Base-by-base conservation (phyloP, 2,329 filamentous ascomycete genomes). In the Diaporthe sp. region DNA sequence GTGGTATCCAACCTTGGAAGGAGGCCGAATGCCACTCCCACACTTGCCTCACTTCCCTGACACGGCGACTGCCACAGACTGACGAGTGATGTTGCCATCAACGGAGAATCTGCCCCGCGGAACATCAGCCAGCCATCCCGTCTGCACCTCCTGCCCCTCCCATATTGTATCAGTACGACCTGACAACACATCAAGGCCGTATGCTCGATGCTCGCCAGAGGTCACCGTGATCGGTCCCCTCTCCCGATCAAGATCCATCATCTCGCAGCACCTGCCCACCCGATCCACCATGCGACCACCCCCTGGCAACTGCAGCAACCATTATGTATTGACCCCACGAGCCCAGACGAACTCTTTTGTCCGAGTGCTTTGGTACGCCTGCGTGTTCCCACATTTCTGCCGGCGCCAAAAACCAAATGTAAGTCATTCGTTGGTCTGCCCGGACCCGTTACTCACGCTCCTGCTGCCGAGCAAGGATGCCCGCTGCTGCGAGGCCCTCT, bases 191-290 rank as follows among this genome's bases (percentile, higher is more conserved):
- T 54, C 47, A 38, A 3, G 54, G n/a, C n/a, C n/a, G n/a, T n/a
- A n/a, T n/a, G n/a, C n/a, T n/a, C n/a, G n/a, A 52, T 40, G 64
- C 45, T 54, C 8, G 30, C 10, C 64, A 35, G 8, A 68, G 33
- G 33, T 28, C 64, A 68, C 30, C 64, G 47, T 68, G 64, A 68
- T 54, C 64, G 64, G 64, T 54, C 47, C 64, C 45, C 47, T 68
- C 64, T 54, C 64, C 64, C 64, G 64, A 68, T 68, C 64, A 54
- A 68, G 64, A 68, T 68, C 64, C 64, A 54, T 68, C 64, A 68
- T 52, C 64, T 68, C 47, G 47, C 45, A 54, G 47, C 12, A 54
- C 9, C 28, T 54, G 47, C 64, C 64, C 64, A 38, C n/a, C 45
- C 17, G 47, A 54, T 68, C 64, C 64, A 68, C 47, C 33, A 38